Conservation (phyloP, 2,329 filamentous ascomycete genomes). For the Clonostachys chloroleuca region DNA sequence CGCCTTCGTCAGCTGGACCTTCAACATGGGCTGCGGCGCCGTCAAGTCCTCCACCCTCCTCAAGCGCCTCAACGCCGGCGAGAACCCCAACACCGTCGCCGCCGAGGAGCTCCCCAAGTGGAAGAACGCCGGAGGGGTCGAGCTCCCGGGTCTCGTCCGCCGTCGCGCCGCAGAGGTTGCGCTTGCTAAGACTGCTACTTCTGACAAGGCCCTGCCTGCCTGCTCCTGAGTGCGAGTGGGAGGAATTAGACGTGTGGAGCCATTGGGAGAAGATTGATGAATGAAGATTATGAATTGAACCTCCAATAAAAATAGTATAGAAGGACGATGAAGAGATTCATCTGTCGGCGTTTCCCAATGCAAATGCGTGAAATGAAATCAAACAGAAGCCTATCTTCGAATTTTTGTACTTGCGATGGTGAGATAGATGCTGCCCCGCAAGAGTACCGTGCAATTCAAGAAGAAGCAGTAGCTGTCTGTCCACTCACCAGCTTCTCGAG, state of each 20-base stretch:
- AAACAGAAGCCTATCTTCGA: no score
- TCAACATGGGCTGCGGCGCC: slow-evolving; percentile 42
- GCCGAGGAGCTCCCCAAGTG: slow-evolving; percentile 41
- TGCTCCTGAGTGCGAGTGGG: slow-evolving; percentile 3
- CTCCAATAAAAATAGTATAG: neutral
- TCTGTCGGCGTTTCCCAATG: neutral
- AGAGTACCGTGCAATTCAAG: no score
- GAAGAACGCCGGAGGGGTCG: slow-evolving; percentile 32
- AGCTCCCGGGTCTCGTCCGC: slow-evolving; percentile 31
- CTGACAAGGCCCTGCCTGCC: slow-evolving; percentile 5
- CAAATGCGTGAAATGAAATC: no score
- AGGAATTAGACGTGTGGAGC: neutral
- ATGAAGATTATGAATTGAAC: no score
- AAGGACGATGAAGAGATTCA: neutral
- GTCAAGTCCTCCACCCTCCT: slow-evolving; percentile 32
- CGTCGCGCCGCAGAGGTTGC: slow-evolving; percentile 38
- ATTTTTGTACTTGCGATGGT: no score
- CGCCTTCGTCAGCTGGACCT: slow-evolving; percentile 45
- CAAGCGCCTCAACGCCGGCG: slow-evolving; percentile 35
- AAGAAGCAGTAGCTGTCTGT: no score
- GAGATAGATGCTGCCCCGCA: no score
- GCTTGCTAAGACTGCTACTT: slow-evolving; percentile 13
- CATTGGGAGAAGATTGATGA: neutral
- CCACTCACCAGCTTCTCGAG: no score
- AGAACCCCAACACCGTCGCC: slow-evolving; percentile 31